phyloP scores from a whole-genome alignment of 2,329 filamentous ascomycete genomes.

The Claviceps paspali region DNA sequence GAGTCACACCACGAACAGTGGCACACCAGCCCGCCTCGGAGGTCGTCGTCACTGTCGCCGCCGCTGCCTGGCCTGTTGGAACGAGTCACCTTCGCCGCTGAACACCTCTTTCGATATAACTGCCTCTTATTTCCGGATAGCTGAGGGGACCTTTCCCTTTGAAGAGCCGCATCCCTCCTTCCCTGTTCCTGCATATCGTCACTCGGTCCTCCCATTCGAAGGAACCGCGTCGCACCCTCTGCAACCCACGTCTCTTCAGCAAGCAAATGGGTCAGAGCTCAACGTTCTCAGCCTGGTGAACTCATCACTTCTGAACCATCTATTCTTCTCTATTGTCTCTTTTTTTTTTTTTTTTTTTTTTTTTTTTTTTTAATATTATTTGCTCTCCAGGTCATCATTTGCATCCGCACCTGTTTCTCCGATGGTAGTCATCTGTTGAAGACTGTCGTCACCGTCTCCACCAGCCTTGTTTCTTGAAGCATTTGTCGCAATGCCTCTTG shows the following conservation, averaged over 20 bases:
- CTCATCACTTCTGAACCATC: slow-evolving; percentile 1
- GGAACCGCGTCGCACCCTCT: no score
- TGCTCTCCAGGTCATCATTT: neutral
- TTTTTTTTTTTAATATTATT: no score
- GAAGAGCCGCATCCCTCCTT: slow-evolving; percentile 7
- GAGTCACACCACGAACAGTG: slow-evolving; percentile 4
- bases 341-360: neutral
- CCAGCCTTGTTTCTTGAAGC: slow-evolving; percentile 15
- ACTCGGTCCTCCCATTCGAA: slow-evolving; percentile 2
- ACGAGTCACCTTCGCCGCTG: slow-evolving; percentile 18
- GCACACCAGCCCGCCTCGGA: neutral
- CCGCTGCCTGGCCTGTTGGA: slow-evolving; percentile 17
- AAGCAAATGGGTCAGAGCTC: neutral
- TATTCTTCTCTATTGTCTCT: no score
- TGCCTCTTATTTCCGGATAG: slow-evolving; percentile 6
- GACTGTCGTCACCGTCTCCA: slow-evolving; percentile 13
- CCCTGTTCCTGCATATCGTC: slow-evolving; percentile 17
- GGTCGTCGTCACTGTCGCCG: slow-evolving; percentile 11
- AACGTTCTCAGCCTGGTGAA: neutral
- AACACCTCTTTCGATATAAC: slow-evolving; percentile 15
- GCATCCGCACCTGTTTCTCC: slow-evolving; percentile 7
- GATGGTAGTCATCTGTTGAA: slow-evolving; percentile 21
- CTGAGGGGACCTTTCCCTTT: no score
- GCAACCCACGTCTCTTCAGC: no score
- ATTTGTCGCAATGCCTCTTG: slow-evolving; percentile 43